These are phyloP conservation scores for Hypoxylon intermedium DNA, from an alignment of 495 filamentous ascomycete species.

Conservation along the genomic window DNA sequence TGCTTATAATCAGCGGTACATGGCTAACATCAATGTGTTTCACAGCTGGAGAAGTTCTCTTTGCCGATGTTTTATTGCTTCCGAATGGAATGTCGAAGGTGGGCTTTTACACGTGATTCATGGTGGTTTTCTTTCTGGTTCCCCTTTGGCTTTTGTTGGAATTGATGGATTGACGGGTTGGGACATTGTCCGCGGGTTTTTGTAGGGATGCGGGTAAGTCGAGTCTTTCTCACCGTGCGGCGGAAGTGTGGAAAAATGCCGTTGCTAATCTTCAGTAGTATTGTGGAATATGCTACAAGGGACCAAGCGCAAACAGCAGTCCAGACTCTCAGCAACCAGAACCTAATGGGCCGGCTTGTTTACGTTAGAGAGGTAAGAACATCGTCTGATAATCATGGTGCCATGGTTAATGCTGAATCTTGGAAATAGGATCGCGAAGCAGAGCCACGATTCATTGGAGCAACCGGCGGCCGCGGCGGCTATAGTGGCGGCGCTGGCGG, in stretches of 20 bases:
- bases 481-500: conserved; percentile 63
- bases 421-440: conserved; percentile 83
- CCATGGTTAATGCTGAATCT: conserved; percentile 32
- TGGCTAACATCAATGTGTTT: conserved; percentile 8
- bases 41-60: conserved; percentile 97
- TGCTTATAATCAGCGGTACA: neutral
- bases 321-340: conserved; percentile 98
- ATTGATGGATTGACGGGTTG: conserved; percentile 99
- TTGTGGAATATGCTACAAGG: conserved; percentile 99
- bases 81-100: conserved; percentile 99
- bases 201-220: conserved; percentile 99
- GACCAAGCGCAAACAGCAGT: conserved; percentile 98
- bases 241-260: neutral
- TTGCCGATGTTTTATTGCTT: conserved; percentile 99
- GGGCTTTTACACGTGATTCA: conserved; percentile 89
- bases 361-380: conserved; percentile 92
- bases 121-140: conserved; percentile 78
- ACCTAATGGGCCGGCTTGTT: conserved; percentile 95
- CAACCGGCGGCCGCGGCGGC: conserved; percentile 70
- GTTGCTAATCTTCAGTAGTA: conserved; percentile 60
- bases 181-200: conserved; percentile 83
- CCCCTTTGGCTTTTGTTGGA: conserved; percentile 81
- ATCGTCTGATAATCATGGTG: conserved; percentile 7
- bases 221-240: neutral
- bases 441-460: conserved; percentile 89